Evolutionary conservation across 169 alveolate genomes (phyloP).

Genomic region (Hepatocystis sp.): DNA sequence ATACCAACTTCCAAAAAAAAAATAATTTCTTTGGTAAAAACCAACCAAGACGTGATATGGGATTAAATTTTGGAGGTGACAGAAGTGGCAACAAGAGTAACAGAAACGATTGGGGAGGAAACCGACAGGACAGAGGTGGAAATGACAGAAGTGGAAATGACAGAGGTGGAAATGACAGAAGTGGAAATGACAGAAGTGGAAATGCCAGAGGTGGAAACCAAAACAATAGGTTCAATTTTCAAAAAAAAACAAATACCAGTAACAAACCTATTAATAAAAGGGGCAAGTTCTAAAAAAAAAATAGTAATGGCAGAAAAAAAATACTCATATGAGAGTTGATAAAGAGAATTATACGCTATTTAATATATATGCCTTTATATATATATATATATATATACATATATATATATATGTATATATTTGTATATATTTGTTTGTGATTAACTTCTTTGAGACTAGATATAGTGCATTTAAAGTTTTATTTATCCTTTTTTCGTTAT

Average conservation of each 20-base stretch:
- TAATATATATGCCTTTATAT: too few species aligned
- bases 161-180: conserved; percentile 12
- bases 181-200: conserved; percentile 1
- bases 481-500: too few species aligned
- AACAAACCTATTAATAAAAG: conserved; percentile 52
- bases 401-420: conserved; percentile 37
- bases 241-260: conserved; percentile 38
- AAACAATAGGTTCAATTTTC: not conserved
- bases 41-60: too few species aligned
- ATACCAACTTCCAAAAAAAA: conserved; percentile 46
- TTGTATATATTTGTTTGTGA: not conserved
- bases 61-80: conserved; percentile 75
- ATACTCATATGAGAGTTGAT: too few species aligned
- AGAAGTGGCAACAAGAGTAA: conserved; percentile 71
- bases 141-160: not conserved
- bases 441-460: too few species aligned
- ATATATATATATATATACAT: conserved; percentile 10
- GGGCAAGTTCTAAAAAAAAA: conserved; percentile 30
- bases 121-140: conserved; percentile 78
- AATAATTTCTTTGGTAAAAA: conserved; percentile 76
- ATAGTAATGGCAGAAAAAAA: too few species aligned
- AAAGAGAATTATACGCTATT: too few species aligned
- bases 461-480: too few species aligned
- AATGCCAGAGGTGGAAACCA: conserved; percentile 8
- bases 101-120: conserved; percentile 74